Base-by-base conservation (phyloP, 495 filamentous ascomycete genomes). In the Lasiosphaeria hispida region DNA sequence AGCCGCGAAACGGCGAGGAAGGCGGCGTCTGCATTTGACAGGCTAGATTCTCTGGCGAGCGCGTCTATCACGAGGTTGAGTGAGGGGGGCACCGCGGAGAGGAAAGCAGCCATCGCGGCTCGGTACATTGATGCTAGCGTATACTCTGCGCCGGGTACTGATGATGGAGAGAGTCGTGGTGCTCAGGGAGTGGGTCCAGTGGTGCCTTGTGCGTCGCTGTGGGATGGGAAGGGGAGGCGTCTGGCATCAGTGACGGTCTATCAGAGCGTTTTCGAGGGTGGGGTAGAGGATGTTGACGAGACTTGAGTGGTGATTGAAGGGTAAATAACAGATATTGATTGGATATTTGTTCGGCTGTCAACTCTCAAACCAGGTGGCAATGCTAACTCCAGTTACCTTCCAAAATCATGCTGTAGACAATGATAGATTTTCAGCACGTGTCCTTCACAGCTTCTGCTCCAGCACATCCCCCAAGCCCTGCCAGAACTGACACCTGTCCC, bases 391-490 rank as follows among this genome's bases (percentile, higher is more conserved):
- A 30, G 23, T 30, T 5, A 30, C 23, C 2, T 30, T 30, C 23
- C 2, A 5, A 30, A 30, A 30, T 30, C 23, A 30, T 30, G 23
- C 5, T 30, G 23, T 2, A 30, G 2, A 30, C 5, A 30, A 2
- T 30, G 23, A 2, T 30, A 30, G 2, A 2, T 2, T 30, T 30
- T 30, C 23, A 30, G 2, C 2, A 5, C 23, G 5, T 30, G 23
- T 30, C 23, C 23, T 30, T 45, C 58, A 57, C 23, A 37, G 62
- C 52, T 17, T 62, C 59, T 76, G 71, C 65, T 73, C 62, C 64
- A 67, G 61, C 35, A 59, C 59, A 7, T 59, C 62, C 37, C 65
- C 80, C 41, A 86, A 64, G 30, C 61, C 42, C 57, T 48, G n/a
- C 69, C 69, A 73, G 50, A 71, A 71, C 42, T 11, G 6, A 58